These are phyloP conservation scores for Tylopilus sp. DNA, from an alignment of 768 basidiomycete genomes.

Conservation along the genomic window DNA sequence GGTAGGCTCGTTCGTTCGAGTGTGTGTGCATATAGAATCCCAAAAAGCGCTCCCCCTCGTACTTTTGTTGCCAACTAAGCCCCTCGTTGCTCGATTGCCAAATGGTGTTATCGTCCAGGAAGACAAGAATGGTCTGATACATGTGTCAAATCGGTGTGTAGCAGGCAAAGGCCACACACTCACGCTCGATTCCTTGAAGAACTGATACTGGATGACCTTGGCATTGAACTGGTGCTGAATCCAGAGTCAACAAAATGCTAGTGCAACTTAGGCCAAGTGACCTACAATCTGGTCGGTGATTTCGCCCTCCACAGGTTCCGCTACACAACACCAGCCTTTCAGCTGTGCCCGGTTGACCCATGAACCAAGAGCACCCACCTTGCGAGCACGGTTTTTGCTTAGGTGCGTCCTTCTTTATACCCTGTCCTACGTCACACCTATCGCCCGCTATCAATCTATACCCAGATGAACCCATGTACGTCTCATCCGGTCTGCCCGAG, in stretches of 20 bases:
- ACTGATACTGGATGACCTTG: slow-evolving; percentile 70
- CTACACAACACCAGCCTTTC: slow-evolving; percentile 33
- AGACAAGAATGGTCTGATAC: slow-evolving; percentile 69
- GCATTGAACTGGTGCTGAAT: slow-evolving; percentile 63
- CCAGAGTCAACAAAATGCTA: slow-evolving; percentile 5
- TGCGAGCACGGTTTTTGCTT: slow-evolving; percentile 74
- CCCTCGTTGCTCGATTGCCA: slow-evolving; percentile 98
- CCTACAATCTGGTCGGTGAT: slow-evolving; percentile 73
- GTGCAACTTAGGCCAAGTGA: neutral
- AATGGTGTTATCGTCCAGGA: slow-evolving; percentile 68
- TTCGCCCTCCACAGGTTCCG: slow-evolving; percentile 76
- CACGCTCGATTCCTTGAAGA: slow-evolving; percentile 80
- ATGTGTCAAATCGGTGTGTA: too few relatives aligned
- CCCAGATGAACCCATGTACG: slow-evolving; percentile 86
- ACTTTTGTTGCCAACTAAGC: slow-evolving; percentile 78
- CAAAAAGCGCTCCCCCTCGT: slow-evolving; percentile 62
- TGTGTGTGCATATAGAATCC: slow-evolving; percentile 86
- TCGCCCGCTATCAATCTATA: slow-evolving; percentile 92
- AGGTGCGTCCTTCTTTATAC: slow-evolving; percentile 63
- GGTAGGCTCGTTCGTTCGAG: slow-evolving; percentile 78
- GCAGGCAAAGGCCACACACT: slow-evolving; percentile 11
- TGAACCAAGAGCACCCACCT: slow-evolving; percentile 39
- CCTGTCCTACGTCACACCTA: slow-evolving; percentile 62
- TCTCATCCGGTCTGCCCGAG: slow-evolving; percentile 46
- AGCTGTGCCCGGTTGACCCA: neutral